Percentiles rank a stretch among this genome's conserved stretches.
Evolutionary conservation across 768 basidiomycete genomes (phyloP).

Genomic region (Mycena belliarum): DNA sequence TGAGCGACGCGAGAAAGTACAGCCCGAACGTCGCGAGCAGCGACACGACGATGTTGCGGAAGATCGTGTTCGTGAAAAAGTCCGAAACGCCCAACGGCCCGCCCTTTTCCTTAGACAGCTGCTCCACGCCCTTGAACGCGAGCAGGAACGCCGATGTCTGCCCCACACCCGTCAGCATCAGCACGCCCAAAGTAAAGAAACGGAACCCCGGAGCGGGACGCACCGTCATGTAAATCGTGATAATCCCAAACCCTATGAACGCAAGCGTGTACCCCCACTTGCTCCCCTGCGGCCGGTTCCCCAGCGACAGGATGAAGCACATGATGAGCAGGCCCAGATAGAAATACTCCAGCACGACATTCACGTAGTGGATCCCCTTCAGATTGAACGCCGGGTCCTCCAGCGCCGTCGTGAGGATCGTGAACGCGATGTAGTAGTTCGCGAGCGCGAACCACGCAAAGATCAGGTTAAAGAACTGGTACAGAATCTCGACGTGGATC

Average conservation of each 20-base stretch:
- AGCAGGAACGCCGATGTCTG: slow-evolving; percentile 80
- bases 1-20: slow-evolving; percentile 79
- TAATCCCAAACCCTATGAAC: slow-evolving; percentile 83
- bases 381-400: slow-evolving; percentile 63
- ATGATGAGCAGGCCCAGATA: slow-evolving; percentile 86
- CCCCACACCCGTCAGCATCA: neutral
- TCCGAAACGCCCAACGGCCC: slow-evolving; percentile 52
- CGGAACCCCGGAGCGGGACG: slow-evolving; percentile 23
- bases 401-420: slow-evolving; percentile 72
- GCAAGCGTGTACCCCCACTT: slow-evolving; percentile 86
- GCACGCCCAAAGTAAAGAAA: too few species aligned
- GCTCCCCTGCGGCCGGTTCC: slow-evolving; percentile 89
- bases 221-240: slow-evolving; percentile 97
- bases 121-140: slow-evolving; percentile 77
- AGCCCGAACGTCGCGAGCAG: slow-evolving; percentile 86
- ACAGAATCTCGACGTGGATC: slow-evolving; percentile 93
- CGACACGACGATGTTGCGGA: slow-evolving; percentile 85
- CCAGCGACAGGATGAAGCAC: slow-evolving; percentile 86
- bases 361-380: slow-evolving; percentile 67
- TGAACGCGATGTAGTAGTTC: slow-evolving; percentile 90
- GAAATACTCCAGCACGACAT: slow-evolving; percentile 79
- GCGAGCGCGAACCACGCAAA: slow-evolving; percentile 92
- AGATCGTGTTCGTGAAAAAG: slow-evolving; percentile 77
- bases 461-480: slow-evolving; percentile 86
- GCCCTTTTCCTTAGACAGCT: slow-evolving; percentile 48